Base-by-base conservation (phyloP, 352 stramenopile genomes). In the Phytophthora boehmeriae region DNA sequence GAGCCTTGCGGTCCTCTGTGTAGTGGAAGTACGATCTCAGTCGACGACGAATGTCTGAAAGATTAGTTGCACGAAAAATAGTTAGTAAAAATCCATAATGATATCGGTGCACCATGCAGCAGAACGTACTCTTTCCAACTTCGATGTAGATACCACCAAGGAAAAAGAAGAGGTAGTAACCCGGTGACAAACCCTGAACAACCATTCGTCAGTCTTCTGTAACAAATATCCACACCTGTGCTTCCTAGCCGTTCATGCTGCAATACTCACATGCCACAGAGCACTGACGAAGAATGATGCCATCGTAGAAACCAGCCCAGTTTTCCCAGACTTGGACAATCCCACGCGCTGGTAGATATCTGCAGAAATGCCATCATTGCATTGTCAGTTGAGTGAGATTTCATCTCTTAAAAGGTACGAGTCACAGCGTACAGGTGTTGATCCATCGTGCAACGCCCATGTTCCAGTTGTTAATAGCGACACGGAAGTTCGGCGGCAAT, bases 401-500 rank as follows among this genome's bases (percentile, higher is more conserved):
- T 42, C 10, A 16, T n/a, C 9, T 16, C 27, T 16, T 6, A 22
- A n/a, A n/a, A n/a, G n/a, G n/a, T 46, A 54, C 27, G 22, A 28
- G 5, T 16, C 14, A 16, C 23, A 19, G 63, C 76, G 39, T 75
- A 91, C 83, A 95, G 17, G 87, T 93, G 65, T 95, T 93, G 59
- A 91, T 89, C 87, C 87, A 95, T 27, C 74, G 75, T 14, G 87
- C 87, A 48, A 95, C 87, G 14, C 86, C 86, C 43, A 89, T 95
- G 70, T 95, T 95, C 87, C 87, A 95, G 71, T 90, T 92, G 73
- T 95, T 95, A 59, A 93, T 93, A 20, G 81, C 85, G 17, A 93
- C 85, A 42, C 87, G 87, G 50, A 95, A 75, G 62, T 89, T 95
- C n/a, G 78, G 84, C n/a, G 87, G 87, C 2, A 92, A n/a, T 56